phyloP scores from a whole-genome alignment of 31 red algal genomes.

The Bonnemaisonia californica region DNA sequence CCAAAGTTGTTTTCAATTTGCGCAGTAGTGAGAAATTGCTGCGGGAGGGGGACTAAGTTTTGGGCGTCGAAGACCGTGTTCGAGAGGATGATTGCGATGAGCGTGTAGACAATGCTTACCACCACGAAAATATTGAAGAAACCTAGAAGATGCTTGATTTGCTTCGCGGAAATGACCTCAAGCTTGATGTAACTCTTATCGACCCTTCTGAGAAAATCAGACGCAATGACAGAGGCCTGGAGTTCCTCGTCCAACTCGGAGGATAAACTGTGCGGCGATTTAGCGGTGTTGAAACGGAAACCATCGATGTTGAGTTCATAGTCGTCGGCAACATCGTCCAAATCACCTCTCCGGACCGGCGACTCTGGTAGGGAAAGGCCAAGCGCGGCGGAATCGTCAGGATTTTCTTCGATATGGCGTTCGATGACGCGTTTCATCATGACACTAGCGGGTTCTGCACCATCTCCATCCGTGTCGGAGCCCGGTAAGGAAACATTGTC shows the following conservation, averaged over 20 bases:
- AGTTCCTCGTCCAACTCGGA: slow-evolving; percentile 6
- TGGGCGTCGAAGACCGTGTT: slow-evolving; percentile 30
- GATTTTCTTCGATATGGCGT: no score
- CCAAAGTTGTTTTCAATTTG: not conserved
- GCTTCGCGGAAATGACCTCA: slow-evolving; percentile 71
- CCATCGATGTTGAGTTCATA: slow-evolving; percentile 63
- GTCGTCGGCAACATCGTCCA: slow-evolving; percentile 68
- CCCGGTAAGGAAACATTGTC: not conserved
- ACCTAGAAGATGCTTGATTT: slow-evolving; percentile 47
- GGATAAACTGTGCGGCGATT: not conserved
- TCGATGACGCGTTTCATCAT: not conserved
- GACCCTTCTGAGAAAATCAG: slow-evolving; percentile 32
- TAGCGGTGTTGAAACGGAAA: slow-evolving; percentile 27
- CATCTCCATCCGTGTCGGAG: not conserved
- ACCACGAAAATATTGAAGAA: slow-evolving; percentile 65
- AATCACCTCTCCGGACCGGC: slow-evolving; percentile 29
- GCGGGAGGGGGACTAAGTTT: not conserved
- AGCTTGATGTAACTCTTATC: slow-evolving; percentile 68
- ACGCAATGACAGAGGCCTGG: slow-evolving; percentile 31
- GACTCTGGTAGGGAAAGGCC: not conserved
- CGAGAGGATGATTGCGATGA: slow-evolving; percentile 33
- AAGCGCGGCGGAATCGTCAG: not conserved
- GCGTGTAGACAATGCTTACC: slow-evolving; percentile 39
- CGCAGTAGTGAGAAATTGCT: slow-evolving; percentile 15
- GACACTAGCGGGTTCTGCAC: not conserved